phyloP scores from a whole-genome alignment of 2,329 filamentous ascomycete species.

The Colletotrichum simmondsii region DNA sequence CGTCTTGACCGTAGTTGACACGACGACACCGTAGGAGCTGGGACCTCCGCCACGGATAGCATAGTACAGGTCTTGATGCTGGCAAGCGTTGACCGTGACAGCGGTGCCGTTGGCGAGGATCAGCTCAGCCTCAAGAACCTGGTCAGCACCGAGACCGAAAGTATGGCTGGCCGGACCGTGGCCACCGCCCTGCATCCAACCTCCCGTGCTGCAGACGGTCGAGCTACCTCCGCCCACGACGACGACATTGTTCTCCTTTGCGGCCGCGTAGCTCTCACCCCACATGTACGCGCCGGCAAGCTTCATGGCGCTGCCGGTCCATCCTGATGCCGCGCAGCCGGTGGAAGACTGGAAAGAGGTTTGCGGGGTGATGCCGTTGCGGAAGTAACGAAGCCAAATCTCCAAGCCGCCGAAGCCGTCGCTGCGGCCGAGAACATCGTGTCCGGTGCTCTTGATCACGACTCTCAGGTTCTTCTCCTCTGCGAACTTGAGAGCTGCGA shows the following conservation, averaged over 20 bases:
- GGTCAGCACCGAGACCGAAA: constrained; percentile 56
- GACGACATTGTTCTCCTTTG: constrained; percentile 43
- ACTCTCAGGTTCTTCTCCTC: too few relatives aligned
- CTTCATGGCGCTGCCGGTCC: constrained; percentile 46
- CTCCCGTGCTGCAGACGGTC: constrained; percentile 45
- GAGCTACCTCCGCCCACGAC: constrained; percentile 46
- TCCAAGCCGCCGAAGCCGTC: constrained; percentile 45
- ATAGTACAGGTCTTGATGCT: constrained; percentile 49
- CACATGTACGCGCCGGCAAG: constrained; percentile 48
- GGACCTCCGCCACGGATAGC: constrained; percentile 52
- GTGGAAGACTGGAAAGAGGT: constrained; percentile 37
- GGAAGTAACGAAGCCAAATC: constrained; percentile 46
- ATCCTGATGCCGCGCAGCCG: constrained; percentile 40
- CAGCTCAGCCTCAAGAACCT: constrained; percentile 54
- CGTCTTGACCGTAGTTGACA: constrained; percentile 63
- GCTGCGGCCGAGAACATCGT: constrained; percentile 51
- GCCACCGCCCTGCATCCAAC: constrained; percentile 53
- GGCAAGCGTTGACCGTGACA: constrained; percentile 46
- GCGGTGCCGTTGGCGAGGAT: constrained; percentile 49
- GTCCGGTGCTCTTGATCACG: constrained; percentile 48
- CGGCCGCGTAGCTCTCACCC: constrained; percentile 45
- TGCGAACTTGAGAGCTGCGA: too few relatives aligned
- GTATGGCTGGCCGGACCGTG: constrained; percentile 50
- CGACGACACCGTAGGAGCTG: constrained; percentile 61
- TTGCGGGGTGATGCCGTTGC: constrained; percentile 44